Evolutionary conservation across 371 early-diverging fungal species (phyloP).

Genomic region (Mortierella sp.): DNA sequence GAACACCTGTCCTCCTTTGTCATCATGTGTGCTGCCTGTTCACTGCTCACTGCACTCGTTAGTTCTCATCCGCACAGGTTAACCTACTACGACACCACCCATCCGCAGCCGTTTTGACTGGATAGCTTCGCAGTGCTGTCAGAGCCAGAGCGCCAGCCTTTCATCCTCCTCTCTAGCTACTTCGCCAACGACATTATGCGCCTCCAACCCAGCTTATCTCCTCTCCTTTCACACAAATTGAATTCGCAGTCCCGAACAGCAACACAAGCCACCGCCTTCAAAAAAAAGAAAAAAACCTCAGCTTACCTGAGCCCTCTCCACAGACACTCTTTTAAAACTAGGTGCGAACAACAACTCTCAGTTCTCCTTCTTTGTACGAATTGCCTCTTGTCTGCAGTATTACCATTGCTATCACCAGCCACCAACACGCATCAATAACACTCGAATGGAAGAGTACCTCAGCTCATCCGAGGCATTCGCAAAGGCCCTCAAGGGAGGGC

Average conservation of each 20-base stretch:
- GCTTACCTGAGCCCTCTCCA: not conserved
- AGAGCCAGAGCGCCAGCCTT: no score
- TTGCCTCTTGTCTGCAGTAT: not conserved
- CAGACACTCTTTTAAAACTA: not conserved
- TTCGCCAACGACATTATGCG: not conserved
- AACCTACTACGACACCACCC: no score
- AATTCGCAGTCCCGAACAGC: conserved; percentile 6
- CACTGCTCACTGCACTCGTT: no score
- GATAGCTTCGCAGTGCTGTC: no score
- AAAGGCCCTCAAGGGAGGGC: conserved; percentile 54
- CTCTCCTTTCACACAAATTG: not conserved
- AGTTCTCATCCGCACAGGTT: no score
- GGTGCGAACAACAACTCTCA: not conserved
- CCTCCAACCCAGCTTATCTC: not conserved
- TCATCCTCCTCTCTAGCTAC: not conserved
- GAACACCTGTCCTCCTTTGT: no score
- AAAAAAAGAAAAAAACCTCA: not conserved
- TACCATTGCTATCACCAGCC: not conserved
- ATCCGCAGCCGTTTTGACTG: not conserved
- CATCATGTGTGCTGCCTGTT: no score
- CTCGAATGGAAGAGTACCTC: conserved; percentile 45
- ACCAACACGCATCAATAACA: not conserved
- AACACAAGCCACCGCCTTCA: conserved; percentile 15
- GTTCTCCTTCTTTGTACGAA: not conserved
- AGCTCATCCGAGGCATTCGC: conserved; percentile 56